Percentiles rank a stretch among this genome's conserved stretches.
These are phyloP conservation scores for Dryas integrifolia DNA, from an alignment of 331 rosid genomes.

Conservation along the genomic window DNA sequence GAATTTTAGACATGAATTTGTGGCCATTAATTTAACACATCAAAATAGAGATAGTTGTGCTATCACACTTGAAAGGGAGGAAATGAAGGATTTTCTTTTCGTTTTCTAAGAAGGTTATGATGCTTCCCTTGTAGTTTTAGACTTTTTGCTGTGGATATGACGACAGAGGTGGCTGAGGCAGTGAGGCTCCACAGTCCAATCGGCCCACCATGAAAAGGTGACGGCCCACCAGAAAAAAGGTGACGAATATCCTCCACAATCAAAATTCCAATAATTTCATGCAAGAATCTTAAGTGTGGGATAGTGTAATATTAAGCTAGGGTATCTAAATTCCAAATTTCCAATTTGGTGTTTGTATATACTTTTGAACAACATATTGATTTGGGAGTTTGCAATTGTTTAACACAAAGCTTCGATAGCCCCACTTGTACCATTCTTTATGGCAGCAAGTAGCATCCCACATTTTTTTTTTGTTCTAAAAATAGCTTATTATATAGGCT, in stretches of 20 bases:
- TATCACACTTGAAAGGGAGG: not conserved
- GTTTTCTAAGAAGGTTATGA: not conserved
- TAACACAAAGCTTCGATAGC: not conserved
- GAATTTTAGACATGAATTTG: too few species aligned
- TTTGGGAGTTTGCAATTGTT: not conserved
- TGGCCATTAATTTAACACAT: not conserved
- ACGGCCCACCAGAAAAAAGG: slow-evolving; percentile 29
- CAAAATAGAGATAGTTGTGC: not conserved
- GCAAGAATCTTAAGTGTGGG: slow-evolving; percentile 12
- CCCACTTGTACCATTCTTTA: slow-evolving; percentile 14
- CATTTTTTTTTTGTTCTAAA: not conserved
- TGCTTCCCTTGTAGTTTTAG: not conserved
- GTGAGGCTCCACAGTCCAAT: slow-evolving; percentile 21
- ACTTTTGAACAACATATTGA: slow-evolving; percentile 10
- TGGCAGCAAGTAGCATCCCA: slow-evolving; percentile 17
- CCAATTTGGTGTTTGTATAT: slow-evolving; percentile 4
- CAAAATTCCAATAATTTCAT: slow-evolving; percentile 8
- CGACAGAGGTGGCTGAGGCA: slow-evolving; percentile 20
- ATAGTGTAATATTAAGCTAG: slow-evolving; percentile 10
- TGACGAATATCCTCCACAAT: slow-evolving; percentile 27
- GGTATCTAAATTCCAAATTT: slow-evolving; percentile 20
- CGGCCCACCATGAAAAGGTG: slow-evolving; percentile 27
- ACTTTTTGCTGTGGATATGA: slow-evolving; percentile 9
- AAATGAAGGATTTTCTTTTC: not conserved
- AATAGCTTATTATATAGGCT: not conserved